Evolutionary conservation across 768 basidiomycete species (phyloP).

Genomic region (Melanogaster broomeanus): DNA sequence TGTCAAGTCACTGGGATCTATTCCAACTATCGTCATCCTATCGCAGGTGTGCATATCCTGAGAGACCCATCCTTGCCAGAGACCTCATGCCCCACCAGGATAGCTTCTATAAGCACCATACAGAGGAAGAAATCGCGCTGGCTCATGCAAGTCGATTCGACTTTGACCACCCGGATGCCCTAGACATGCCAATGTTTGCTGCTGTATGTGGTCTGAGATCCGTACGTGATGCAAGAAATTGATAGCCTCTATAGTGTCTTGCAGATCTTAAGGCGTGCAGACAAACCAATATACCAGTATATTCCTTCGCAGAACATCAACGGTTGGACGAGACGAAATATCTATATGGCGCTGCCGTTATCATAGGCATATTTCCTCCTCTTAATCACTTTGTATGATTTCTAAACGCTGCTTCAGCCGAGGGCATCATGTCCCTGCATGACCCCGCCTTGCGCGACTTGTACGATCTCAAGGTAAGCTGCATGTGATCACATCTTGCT

Average conservation of each 20-base stretch:
- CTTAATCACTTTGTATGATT: not conserved
- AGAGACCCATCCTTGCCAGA: not conserved
- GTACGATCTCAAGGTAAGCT: slow-evolving; percentile 87
- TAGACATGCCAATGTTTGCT: slow-evolving; percentile 88
- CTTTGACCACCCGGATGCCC: slow-evolving; percentile 90
- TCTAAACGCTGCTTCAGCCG: slow-evolving; percentile 47
- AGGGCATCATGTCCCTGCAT: slow-evolving; percentile 90
- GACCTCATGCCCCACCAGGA: slow-evolving; percentile 51
- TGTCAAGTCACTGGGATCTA: slow-evolving; percentile 75
- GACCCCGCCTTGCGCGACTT: slow-evolving; percentile 76
- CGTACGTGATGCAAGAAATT: not conserved
- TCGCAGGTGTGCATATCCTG: slow-evolving; percentile 60
- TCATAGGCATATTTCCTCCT: slow-evolving; percentile 60
- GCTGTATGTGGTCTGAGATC: slow-evolving; percentile 48
- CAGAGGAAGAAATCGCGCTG: slow-evolving; percentile 74
- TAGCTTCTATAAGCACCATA: slow-evolving; percentile 88
- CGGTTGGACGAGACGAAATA: slow-evolving; percentile 78
- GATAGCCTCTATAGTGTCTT: slow-evolving; percentile 59
- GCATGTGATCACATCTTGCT: not conserved
- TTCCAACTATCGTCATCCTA: slow-evolving; percentile 87
- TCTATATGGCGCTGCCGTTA: slow-evolving; percentile 90
- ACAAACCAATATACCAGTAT: slow-evolving; percentile 89
- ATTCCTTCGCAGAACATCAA: slow-evolving; percentile 92
- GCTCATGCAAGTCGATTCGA: slow-evolving; percentile 82
- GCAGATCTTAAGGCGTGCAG: slow-evolving; percentile 81